A percentile compares a stretch with the other conserved stretches of the same genome.
phyloP scores from a whole-genome alignment of 176 grass and related monocot species.

The Pharus latifolius region DNA sequence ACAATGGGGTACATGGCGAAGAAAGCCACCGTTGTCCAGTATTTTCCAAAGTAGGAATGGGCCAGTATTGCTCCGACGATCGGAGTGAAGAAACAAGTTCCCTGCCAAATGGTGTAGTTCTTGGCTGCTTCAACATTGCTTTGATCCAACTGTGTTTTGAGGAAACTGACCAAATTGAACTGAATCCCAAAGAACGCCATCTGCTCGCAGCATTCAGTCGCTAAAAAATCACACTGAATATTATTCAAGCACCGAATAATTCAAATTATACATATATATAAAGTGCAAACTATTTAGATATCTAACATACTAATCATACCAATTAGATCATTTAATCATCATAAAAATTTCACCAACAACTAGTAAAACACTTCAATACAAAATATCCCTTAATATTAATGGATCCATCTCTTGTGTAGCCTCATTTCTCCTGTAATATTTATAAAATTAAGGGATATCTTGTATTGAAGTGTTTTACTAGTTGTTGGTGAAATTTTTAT shows the following conservation, averaged over 20 bases:
- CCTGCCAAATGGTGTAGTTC: slow-evolving; percentile 28
- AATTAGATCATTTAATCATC: too few species aligned
- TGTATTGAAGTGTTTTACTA: slow-evolving; percentile 11
- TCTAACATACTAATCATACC: too few species aligned
- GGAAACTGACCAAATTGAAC: slow-evolving; percentile 35
- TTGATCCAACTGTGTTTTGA: slow-evolving; percentile 23
- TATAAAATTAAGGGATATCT: slow-evolving; percentile 13
- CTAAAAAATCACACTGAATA: too few species aligned
- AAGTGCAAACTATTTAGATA: slow-evolving; percentile 33
- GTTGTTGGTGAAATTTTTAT: slow-evolving; percentile 47
- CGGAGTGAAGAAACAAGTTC: slow-evolving; percentile 28
- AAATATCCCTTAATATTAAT: slow-evolving; percentile 16
- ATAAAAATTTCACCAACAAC: slow-evolving; percentile 47
- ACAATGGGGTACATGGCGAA: slow-evolving; percentile 23
- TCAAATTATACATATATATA: slow-evolving; percentile 1
- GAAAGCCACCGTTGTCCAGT: slow-evolving; percentile 23
- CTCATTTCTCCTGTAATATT: background rate
- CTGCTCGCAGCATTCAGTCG: slow-evolving; percentile 25
- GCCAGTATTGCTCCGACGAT: slow-evolving; percentile 38
- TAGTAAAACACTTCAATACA: slow-evolving; percentile 11
- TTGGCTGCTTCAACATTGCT: slow-evolving; percentile 27
- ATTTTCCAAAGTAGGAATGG: slow-evolving; percentile 37
- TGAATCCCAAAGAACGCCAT: slow-evolving; percentile 27
- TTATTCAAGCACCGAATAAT: too few species aligned
- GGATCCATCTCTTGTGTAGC: slow-evolving; percentile 25